Conservation (phyloP, 208 protist genomes). For the Blechomonas ayalai region DNA sequence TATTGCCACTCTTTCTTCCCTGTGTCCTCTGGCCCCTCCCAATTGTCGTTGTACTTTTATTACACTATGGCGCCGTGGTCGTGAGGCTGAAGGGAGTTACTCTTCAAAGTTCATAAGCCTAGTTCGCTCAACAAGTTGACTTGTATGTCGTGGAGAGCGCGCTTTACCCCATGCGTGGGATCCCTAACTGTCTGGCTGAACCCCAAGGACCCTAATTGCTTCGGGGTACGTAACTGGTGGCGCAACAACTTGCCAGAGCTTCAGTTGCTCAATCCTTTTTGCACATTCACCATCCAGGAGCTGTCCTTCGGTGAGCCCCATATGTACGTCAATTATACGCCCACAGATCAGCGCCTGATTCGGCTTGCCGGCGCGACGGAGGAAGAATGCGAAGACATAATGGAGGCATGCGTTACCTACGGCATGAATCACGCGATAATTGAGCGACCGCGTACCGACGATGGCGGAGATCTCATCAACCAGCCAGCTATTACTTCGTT, state of each 20-base stretch:
- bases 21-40: no score
- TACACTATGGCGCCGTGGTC: no score
- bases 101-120: no score
- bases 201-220: slow-evolving; percentile 89
- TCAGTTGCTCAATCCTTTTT: slow-evolving; percentile 85
- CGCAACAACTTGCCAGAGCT: slow-evolving; percentile 88
- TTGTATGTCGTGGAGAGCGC: slow-evolving; percentile 88
- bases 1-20: no score
- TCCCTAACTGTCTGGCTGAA: slow-evolving; percentile 87
- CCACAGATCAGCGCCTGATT: slow-evolving; percentile 84
- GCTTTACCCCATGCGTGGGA: slow-evolving; percentile 80
- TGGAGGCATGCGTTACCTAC: slow-evolving; percentile 87
- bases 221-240: slow-evolving; percentile 89
- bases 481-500: slow-evolving; percentile 83
- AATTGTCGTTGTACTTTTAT: no score
- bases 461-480: slow-evolving; percentile 84
- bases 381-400: slow-evolving; percentile 87
- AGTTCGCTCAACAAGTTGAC: no score
- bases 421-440: slow-evolving; percentile 86
- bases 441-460: slow-evolving; percentile 74
- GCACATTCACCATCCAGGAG: slow-evolving; percentile 86
- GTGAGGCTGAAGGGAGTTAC: no score
- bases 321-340: slow-evolving; percentile 89
- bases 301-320: slow-evolving; percentile 86
- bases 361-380: slow-evolving; percentile 82